Percentiles rank a stretch among this genome's conserved stretches.
Evolutionary conservation across 352 stramenopile genomes (phyloP).

Genomic region (Phytophthora pistaciae): DNA sequence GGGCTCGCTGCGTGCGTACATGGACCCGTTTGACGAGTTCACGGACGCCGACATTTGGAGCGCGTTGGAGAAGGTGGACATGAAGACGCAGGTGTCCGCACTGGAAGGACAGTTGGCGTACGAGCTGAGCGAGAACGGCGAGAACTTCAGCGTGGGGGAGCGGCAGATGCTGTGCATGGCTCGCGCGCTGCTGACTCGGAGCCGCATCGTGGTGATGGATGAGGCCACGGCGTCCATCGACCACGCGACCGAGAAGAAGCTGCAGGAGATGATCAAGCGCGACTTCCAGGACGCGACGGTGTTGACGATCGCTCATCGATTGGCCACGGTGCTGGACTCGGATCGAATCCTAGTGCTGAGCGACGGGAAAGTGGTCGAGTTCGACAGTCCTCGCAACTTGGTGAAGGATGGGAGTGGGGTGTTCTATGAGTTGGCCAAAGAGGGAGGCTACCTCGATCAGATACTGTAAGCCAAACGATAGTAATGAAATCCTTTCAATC

Average conservation of each 20-base stretch:
- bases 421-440: conserved; percentile 34
- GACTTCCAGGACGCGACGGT: conserved; percentile 91
- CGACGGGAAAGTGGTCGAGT: conserved; percentile 84
- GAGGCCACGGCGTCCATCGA: conserved; percentile 66
- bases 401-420: conserved; percentile 12
- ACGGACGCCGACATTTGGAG: conserved; percentile 74
- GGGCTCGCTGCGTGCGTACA: conserved; percentile 82
- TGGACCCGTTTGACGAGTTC: conserved; percentile 90
- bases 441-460: conserved; percentile 13
- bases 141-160: conserved; percentile 72
- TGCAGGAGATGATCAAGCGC: conserved; percentile 43
- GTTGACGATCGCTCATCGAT: conserved; percentile 93
- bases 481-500: background rate
- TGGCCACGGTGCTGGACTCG: conserved; percentile 49
- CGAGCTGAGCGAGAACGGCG: conserved; percentile 64
- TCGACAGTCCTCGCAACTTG: conserved; percentile 68
- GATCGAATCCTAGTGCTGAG: conserved; percentile 90
- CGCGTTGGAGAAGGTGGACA: conserved; percentile 72
- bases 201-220: conserved; percentile 93
- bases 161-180: conserved; percentile 93
- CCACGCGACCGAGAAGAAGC: conserved; percentile 54
- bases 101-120: conserved; percentile 28
- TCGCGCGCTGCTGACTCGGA: conserved; percentile 86
- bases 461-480: background rate
- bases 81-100: conserved; percentile 48